A percentile compares a stretch with the other conserved stretches of the same genome.
Evolutionary conservation across 2,329 filamentous ascomycete genomes (phyloP).

Genomic region (Microsporum audouinii): DNA sequence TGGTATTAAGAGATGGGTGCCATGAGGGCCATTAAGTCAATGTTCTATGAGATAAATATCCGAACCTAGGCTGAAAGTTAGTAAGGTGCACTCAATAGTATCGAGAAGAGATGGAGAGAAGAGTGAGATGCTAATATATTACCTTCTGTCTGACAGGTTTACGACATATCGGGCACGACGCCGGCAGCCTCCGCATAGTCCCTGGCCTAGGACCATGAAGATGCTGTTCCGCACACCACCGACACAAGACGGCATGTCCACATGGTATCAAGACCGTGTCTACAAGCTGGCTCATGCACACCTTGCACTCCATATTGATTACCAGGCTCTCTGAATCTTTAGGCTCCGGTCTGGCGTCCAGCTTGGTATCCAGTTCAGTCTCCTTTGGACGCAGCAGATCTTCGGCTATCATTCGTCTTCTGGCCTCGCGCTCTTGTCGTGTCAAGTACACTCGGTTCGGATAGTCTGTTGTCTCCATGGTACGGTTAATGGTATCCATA

Average conservation of each 20-base stretch:
- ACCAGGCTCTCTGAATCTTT: slow-evolving; percentile 40
- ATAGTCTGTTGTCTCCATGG: too few relatives aligned
- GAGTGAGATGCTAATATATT: slow-evolving; percentile 1
- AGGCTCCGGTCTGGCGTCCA: slow-evolving; percentile 37
- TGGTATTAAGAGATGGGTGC: background rate
- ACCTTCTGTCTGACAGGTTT: slow-evolving; percentile 22
- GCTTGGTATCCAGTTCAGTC: slow-evolving; percentile 36
- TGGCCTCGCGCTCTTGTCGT: background rate
- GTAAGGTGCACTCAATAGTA: too few relatives aligned
- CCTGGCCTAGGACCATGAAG: slow-evolving; percentile 35
- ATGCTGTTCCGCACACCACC: slow-evolving; percentile 44
- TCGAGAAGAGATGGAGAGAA: background rate
- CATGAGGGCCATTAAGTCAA: background rate
- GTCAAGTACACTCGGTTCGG: too few relatives aligned
- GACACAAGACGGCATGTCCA: slow-evolving; percentile 45
- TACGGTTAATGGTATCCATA: background rate
- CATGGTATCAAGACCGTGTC: slow-evolving; percentile 44
- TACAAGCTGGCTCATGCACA: slow-evolving; percentile 43
- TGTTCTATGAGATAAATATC: background rate
- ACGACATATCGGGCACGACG: slow-evolving; percentile 23
- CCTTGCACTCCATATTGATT: slow-evolving; percentile 41
- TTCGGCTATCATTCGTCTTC: background rate
- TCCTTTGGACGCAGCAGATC: background rate
- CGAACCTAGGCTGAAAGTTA: background rate
- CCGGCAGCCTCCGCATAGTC: slow-evolving; percentile 11